Evolutionary conservation across 495 filamentous ascomycete genomes (phyloP).

Genomic region (Cercophora scortea): DNA sequence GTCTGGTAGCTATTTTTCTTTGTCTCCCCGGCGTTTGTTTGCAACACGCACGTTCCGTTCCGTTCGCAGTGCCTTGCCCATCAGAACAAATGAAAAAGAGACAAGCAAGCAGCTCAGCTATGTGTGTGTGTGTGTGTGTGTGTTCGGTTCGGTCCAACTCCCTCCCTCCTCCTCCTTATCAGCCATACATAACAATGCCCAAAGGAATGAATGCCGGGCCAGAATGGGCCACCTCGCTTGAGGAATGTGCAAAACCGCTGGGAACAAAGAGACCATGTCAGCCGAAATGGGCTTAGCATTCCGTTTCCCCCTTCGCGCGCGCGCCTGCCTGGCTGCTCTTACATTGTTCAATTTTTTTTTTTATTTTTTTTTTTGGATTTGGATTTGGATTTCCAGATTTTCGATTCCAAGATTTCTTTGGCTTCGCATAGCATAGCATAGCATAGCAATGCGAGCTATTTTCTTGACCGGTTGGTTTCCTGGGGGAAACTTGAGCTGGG

Average conservation of each 20-base stretch:
- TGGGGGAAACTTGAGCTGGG: background rate
- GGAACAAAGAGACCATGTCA: conserved; percentile 39
- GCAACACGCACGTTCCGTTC: conserved; percentile 25
- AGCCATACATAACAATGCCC: conserved; percentile 18
- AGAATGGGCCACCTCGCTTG: conserved; percentile 8
- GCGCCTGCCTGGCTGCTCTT: conserved; percentile 2
- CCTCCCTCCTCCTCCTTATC: conserved; percentile 7
- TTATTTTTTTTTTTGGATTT: no score
- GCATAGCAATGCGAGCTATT: no score
- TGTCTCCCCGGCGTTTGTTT: conserved; percentile 38
- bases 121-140: background rate
- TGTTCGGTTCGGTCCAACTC: background rate
- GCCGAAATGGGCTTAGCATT: conserved; percentile 24
- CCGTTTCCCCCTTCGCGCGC: conserved; percentile 6
- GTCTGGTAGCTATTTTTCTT: conserved; percentile 13
- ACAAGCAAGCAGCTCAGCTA: no score
- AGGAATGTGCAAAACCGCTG: conserved; percentile 9
- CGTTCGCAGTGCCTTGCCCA: conserved; percentile 20
- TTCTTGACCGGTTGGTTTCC: no score
- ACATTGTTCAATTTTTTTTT: conserved; percentile 7
- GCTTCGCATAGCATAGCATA: no score
- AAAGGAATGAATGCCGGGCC: conserved; percentile 20
- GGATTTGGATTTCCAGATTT: no score
- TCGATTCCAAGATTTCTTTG: no score
- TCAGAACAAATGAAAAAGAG: background rate